phyloP scores from a whole-genome alignment of 1,139 yeast genomes.

The Yamadazyma atmosphaerica region DNA sequence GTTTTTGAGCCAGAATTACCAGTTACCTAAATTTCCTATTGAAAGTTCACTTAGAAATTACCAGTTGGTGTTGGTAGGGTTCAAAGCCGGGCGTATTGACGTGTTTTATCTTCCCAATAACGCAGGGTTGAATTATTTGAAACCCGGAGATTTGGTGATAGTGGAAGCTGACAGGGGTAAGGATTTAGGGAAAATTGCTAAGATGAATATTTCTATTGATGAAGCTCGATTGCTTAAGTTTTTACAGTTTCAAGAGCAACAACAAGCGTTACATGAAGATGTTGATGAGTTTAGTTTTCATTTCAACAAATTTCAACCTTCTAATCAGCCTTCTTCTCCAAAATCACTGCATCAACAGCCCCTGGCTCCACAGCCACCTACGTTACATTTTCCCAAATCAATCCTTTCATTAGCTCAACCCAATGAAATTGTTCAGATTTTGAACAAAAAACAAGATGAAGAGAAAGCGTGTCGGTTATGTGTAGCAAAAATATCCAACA shows the following conservation, averaged over 20 bases:
- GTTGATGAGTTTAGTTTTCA: slow-evolving; percentile 9
- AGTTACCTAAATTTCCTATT: slow-evolving; percentile 44
- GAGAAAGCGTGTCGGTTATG: slow-evolving; percentile 67
- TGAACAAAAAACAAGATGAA: slow-evolving; percentile 66
- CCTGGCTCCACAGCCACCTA: slow-evolving; percentile 20
- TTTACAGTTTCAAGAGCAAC: slow-evolving; percentile 58
- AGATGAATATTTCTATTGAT: slow-evolving; percentile 64
- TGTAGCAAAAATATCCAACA: slow-evolving; percentile 56
- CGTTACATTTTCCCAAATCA: slow-evolving; percentile 67
- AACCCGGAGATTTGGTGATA: slow-evolving; percentile 77
- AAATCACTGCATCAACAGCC: slow-evolving; percentile 23
- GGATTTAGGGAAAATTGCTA: slow-evolving; percentile 80
- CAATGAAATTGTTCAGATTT: slow-evolving; percentile 59
- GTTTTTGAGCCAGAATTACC: slow-evolving; percentile 29
- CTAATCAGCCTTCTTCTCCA: neutral
- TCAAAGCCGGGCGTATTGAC: slow-evolving; percentile 86
- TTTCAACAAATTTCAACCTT: neutral
- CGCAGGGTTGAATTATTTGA: slow-evolving; percentile 19
- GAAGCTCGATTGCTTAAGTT: slow-evolving; percentile 57
- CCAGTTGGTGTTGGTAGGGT: slow-evolving; percentile 65
- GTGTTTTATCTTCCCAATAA: slow-evolving; percentile 66
- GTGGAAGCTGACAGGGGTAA: slow-evolving; percentile 98
- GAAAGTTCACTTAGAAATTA: slow-evolving; percentile 33
- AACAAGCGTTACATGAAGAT: slow-evolving; percentile 44
- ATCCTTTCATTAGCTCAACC: slow-evolving; percentile 68